Conservation (phyloP, 75 land plant species). For the Chamaecyparis obtusa region DNA sequence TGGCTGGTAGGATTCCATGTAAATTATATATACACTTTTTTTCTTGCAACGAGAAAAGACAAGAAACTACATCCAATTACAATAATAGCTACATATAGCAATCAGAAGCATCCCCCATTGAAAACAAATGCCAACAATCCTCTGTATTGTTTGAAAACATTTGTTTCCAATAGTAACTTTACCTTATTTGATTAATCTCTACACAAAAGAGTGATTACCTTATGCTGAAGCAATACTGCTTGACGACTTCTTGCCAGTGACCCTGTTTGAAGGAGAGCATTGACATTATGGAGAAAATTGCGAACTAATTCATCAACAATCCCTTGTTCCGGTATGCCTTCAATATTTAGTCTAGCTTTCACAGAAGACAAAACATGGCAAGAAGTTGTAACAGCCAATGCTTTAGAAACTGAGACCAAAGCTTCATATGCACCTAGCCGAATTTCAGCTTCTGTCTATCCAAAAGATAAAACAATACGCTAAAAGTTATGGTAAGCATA, state of each 20-base stretch:
- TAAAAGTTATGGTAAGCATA: neutral
- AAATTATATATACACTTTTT: neutral
- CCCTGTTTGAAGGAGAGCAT: conserved; percentile 41
- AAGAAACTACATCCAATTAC: neutral
- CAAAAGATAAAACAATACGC: neutral
- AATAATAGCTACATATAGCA: neutral
- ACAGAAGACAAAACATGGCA: conserved; percentile 19
- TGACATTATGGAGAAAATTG: conserved; percentile 45
- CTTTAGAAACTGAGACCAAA: conserved; percentile 48
- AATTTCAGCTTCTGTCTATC: conserved; percentile 67
- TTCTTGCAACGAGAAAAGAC: neutral
- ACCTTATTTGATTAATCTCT: neutral
- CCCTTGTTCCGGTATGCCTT: conserved; percentile 8
- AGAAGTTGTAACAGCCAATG: conserved; percentile 44
- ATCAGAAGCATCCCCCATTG: neutral
- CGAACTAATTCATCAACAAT: conserved; percentile 53
- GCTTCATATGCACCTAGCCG: conserved; percentile 71
- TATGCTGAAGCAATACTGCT: conserved; percentile 66
- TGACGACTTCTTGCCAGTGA: conserved; percentile 57
- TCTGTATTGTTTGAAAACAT: neutral
- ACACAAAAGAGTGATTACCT: conserved; percentile 30
- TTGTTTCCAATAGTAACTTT: neutral
- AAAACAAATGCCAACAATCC: neutral
- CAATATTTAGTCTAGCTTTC: conserved; percentile 9
- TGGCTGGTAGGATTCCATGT: neutral